A percentile compares a stretch with the other conserved stretches of the same genome.
Evolutionary conservation across 2,329 filamentous ascomycete genomes (phyloP).

Genomic region (Colletotrichum agaves): DNA sequence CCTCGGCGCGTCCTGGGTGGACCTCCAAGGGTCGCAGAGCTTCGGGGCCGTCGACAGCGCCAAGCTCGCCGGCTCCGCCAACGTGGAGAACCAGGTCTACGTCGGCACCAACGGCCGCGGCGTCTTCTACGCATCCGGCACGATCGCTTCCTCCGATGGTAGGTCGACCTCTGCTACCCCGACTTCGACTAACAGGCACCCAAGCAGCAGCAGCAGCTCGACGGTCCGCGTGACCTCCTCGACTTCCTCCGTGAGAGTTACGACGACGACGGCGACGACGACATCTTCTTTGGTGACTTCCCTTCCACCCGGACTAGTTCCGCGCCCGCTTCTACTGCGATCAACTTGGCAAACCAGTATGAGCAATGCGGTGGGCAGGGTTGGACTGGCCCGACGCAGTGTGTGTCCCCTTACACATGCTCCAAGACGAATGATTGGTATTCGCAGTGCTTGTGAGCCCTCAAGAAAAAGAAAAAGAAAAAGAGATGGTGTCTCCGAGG

Average conservation of each 20-base stretch:
- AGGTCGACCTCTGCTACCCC: slow-evolving; percentile 11
- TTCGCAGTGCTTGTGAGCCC: slow-evolving; percentile 53
- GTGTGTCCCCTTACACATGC: slow-evolving; percentile 54
- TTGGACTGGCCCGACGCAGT: slow-evolving; percentile 52
- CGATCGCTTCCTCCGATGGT: slow-evolving; percentile 27
- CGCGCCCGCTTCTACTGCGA: slow-evolving; percentile 27
- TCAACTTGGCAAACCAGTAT: slow-evolving; percentile 36
- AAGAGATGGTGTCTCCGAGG: too few species aligned
- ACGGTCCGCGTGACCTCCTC: slow-evolving; percentile 10
- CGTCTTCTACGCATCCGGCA: slow-evolving; percentile 48
- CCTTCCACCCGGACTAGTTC: slow-evolving; percentile 28
- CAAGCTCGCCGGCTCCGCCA: slow-evolving; percentile 57
- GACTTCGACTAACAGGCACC: slow-evolving; percentile 9
- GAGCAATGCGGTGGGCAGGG: slow-evolving; percentile 55
- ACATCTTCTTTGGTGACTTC: slow-evolving; percentile 16
- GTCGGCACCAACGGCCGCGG: slow-evolving; percentile 63
- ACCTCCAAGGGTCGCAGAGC: slow-evolving; percentile 59
- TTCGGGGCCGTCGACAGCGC: slow-evolving; percentile 56
- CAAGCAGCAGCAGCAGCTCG: slow-evolving; percentile 23
- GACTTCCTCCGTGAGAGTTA: slow-evolving; percentile 1
- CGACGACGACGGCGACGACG: background rate
- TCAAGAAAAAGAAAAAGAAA: background rate
- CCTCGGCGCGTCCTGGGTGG: slow-evolving; percentile 55
- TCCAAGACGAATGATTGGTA: slow-evolving; percentile 50
- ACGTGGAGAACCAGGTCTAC: slow-evolving; percentile 57